These are phyloP conservation scores for Suillus luteus DNA, from an alignment of 768 basidiomycete genomes.

Conservation along the genomic window DNA sequence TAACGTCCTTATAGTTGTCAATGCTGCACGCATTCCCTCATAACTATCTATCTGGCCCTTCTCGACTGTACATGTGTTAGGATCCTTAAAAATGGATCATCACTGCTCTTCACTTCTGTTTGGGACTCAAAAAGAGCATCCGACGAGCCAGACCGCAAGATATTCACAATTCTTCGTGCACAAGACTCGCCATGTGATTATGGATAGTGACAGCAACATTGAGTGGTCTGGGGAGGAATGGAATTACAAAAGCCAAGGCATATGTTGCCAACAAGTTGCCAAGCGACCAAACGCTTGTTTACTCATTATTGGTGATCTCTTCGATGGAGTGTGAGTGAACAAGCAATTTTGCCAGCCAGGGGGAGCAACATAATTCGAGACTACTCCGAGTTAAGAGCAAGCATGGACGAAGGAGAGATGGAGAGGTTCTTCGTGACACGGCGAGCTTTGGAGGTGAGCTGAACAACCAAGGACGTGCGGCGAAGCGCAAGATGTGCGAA, in stretches of 20 bases:
- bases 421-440: slow-evolving; percentile 49
- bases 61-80: slow-evolving; percentile 62
- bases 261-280: slow-evolving; percentile 37
- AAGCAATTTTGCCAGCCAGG: slow-evolving; percentile 52
- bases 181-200: slow-evolving; percentile 33
- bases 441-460: slow-evolving; percentile 68
- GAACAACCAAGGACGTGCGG: slow-evolving; percentile 70
- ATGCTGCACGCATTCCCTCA: slow-evolving; percentile 75
- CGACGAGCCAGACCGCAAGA: slow-evolving; percentile 53
- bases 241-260: slow-evolving; percentile 39
- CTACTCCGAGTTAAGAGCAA: slow-evolving; percentile 39
- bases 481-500: slow-evolving; percentile 47
- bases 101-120: slow-evolving; percentile 41
- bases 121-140: slow-evolving; percentile 51
- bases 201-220: slow-evolving; percentile 12
- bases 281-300: slow-evolving; percentile 43
- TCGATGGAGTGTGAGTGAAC: slow-evolving; percentile 58
- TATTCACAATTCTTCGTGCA: slow-evolving; percentile 52
- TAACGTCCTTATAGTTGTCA: slow-evolving; percentile 3
- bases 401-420: slow-evolving; percentile 18
- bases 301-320: slow-evolving; percentile 58
- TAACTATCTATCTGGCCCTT: slow-evolving; percentile 73
- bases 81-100: slow-evolving; percentile 86
- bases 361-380: slow-evolving; percentile 53
- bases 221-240: slow-evolving; percentile 44